Evolutionary conservation across 2,329 filamentous ascomycete species (phyloP).

Genomic region (Aureobasidium leucospermi): DNA sequence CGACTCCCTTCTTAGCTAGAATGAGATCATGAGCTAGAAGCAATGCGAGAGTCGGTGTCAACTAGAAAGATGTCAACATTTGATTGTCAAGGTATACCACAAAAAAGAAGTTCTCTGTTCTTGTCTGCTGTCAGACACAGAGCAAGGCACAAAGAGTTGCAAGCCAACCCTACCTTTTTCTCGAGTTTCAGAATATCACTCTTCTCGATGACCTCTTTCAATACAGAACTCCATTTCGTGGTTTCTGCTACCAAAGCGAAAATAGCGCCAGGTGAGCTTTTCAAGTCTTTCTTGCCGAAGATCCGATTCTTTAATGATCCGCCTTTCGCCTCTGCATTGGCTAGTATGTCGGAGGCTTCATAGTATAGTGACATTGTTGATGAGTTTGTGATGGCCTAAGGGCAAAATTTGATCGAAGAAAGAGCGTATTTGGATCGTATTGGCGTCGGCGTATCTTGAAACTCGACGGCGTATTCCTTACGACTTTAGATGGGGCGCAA

Average conservation of each 20-base stretch:
- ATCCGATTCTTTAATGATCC: conserved; percentile 83
- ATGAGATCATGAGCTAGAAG: conserved; percentile 82
- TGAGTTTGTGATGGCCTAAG: not conserved
- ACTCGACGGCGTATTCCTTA: not conserved
- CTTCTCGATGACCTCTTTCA: conserved; percentile 85
- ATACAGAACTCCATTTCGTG: conserved; percentile 78
- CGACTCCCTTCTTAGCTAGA: conserved; percentile 72
- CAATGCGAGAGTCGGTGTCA: conserved; percentile 71
- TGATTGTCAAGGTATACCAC: not conserved
- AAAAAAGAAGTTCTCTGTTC: not conserved
- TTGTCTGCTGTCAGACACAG: not conserved
- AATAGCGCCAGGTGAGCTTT: conserved; percentile 71
- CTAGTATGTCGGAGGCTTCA: conserved; percentile 73
- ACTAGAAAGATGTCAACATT: conserved; percentile 39
- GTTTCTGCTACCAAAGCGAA: conserved; percentile 83
- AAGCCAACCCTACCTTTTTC: conserved; percentile 57
- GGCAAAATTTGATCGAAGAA: not conserved
- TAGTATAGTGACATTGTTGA: conserved; percentile 82
- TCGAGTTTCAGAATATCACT: conserved; percentile 70
- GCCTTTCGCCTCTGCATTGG: conserved; percentile 54
- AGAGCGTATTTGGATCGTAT: conserved; percentile 2
- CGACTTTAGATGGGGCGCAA: not conserved
- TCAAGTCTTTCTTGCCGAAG: conserved; percentile 65
- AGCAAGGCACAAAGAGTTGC: not conserved
- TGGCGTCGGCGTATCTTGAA: not conserved